Base-by-base conservation (phyloP, 2,329 filamentous ascomycete genomes). In the Colletotrichum sidae region DNA sequence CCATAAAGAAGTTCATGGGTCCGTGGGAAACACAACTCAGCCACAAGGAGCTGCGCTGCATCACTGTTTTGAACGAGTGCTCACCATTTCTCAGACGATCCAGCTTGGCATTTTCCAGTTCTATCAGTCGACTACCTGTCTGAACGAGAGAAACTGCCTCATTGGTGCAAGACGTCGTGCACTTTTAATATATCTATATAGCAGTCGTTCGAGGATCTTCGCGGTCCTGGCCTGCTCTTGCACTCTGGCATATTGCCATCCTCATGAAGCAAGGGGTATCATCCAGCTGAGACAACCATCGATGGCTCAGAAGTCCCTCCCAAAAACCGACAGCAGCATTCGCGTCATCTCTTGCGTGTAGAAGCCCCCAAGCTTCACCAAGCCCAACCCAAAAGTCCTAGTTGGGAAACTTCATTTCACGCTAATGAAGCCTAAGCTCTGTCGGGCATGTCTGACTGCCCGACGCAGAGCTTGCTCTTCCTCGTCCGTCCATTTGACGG, bases 401-500 rank as follows among this genome's bases (percentile, higher is more conserved):
- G 10, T 17, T 46, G 25, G 4, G 25, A 25, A 25, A 25, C 25
- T 25, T 25, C 25, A 91, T 76, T 91, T 92, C 11, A 92, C 87
- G 1, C 81, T 81, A 55, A 92, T 78, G 71, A 92, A 91, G 0
- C 85, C 89, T 54, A 92, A 81, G 2, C 89, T 89, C 41, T 86
- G 82, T 52, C 89, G 82, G 8, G 89, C 89, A 51, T 79, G 79
- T 56, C 79, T 79, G 15, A 85, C 84, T 0, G 88, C 88, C 71
- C 78, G 81, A 71, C 81, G 85, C 69, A 91, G 78, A 42, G 83
- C 85, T 78, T 91, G 87, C 50, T 90, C 86, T 75, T 91, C 89
- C 0, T 75, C 79, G 71, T 91, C 89, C 9, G 88, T 91, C 89
- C 89, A 92, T 75, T 87, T 84, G 62, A 91, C 87, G 70, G 82